Conservation (phyloP, 2,329 filamentous ascomycete species). For the Aspergillus pseudonomiae region DNA sequence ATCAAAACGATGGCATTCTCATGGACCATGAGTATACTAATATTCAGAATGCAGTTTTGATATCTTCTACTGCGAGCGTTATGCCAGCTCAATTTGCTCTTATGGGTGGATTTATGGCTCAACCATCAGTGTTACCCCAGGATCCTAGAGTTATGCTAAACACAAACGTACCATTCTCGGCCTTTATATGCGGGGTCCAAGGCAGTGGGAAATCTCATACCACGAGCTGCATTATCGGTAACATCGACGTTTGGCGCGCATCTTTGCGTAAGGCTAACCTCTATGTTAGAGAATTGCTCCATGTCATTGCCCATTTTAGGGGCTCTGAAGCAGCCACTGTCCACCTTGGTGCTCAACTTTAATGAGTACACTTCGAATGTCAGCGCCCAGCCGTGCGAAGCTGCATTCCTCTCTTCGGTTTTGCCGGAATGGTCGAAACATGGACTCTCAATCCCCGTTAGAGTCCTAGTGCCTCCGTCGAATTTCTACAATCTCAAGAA, state of each 20-base stretch:
- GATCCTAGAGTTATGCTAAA: constrained; percentile 19
- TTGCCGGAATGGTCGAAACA: constrained; percentile 21
- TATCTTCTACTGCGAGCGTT: constrained; percentile 10
- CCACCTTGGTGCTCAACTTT: constrained; percentile 61
- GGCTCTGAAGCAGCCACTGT: constrained; percentile 50
- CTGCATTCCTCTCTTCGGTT: constrained; percentile 55
- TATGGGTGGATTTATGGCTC: constrained; percentile 8
- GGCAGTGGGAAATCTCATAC: constrained; percentile 66
- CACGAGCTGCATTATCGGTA: constrained; percentile 56
- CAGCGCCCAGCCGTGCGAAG: constrained; percentile 54
- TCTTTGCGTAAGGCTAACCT: background rate
- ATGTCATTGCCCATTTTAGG: constrained; percentile 41
- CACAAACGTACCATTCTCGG: constrained; percentile 51
- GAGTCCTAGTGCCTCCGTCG: constrained; percentile 55
- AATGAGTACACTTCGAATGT: constrained; percentile 48
- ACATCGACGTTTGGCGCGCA: background rate
- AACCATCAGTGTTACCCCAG: background rate
- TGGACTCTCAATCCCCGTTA: constrained; percentile 45
- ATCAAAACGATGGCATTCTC: background rate
- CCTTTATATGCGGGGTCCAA: constrained; percentile 66
- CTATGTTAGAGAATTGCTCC: constrained; percentile 41
- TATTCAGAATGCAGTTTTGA: constrained; percentile 12
- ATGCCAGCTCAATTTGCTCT: constrained; percentile 21
- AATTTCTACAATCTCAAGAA: constrained; percentile 48
- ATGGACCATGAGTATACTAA: background rate